Evolutionary conservation across 148 eudicot genomes (phyloP).

Genomic region (Fagopyrum esculentum): DNA sequence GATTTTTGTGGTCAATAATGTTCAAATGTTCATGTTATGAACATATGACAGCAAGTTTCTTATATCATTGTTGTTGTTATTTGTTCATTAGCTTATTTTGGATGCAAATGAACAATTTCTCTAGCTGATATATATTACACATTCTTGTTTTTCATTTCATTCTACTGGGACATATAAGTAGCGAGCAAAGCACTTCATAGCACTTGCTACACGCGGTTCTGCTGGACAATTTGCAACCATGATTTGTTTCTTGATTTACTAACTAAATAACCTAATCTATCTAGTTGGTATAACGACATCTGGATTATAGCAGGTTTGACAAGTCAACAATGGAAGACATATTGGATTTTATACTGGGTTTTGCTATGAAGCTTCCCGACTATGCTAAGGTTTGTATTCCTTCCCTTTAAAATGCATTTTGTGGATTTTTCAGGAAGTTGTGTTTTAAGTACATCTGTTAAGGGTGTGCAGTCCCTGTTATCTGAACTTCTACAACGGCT

Average conservation of each 20-base stretch:
- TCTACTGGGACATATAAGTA: neutral
- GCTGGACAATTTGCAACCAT: neutral
- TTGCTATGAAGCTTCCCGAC: conserved; percentile 51
- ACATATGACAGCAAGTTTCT: too few relatives aligned
- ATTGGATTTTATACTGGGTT: conserved; percentile 42
- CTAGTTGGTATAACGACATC: neutral
- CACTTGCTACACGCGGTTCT: neutral
- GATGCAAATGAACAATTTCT: neutral
- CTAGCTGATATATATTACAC: too few relatives aligned
- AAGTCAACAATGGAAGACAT: conserved; percentile 45
- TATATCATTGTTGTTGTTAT: neutral
- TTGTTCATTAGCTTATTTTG: too few relatives aligned
- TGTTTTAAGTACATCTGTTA: conserved; percentile 13
- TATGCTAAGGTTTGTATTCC: conserved; percentile 50
- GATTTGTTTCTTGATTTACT: neutral
- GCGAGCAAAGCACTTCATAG: neutral
- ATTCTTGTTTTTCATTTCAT: neutral
- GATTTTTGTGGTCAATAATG: too few relatives aligned
- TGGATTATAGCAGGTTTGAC: conserved; percentile 38
- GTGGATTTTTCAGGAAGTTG: neutral
- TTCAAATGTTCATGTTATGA: too few relatives aligned
- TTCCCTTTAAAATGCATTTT: neutral
- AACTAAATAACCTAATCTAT: neutral
- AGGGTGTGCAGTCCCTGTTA: conserved; percentile 42
- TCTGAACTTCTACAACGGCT: conserved; percentile 55